Evolutionary conservation across 208 protist species (phyloP).

Genomic region (Leishmania aethiopica): DNA sequence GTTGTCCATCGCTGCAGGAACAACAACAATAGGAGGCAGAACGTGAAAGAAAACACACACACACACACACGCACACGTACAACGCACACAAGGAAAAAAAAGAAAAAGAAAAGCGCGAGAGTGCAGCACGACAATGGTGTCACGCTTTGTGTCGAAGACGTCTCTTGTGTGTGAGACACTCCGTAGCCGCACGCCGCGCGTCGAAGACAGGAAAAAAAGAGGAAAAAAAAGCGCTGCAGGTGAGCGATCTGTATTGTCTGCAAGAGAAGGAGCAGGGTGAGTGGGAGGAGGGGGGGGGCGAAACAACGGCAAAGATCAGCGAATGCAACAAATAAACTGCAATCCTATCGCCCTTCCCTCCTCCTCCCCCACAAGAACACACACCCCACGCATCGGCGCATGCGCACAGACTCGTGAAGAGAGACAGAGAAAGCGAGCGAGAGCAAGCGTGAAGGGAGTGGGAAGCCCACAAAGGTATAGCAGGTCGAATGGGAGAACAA

Average conservation of each 20-base stretch:
- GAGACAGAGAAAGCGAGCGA: background rate
- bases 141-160: background rate
- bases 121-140: background rate
- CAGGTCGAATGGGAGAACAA: background rate
- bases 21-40: background rate
- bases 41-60: background rate
- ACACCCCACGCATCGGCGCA: background rate
- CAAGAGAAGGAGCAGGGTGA: background rate
- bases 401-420: background rate
- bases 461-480: background rate
- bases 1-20: background rate
- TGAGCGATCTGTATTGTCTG: background rate
- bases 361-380: background rate
- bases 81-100: background rate
- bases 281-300: background rate
- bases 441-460: background rate
- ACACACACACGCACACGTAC: too few species aligned
- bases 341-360: background rate
- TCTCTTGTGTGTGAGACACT: background rate
- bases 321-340: background rate
- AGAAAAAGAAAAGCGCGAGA: background rate
- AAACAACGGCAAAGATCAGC: background rate
- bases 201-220: background rate
- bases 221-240: background rate
- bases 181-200: too few species aligned